These are phyloP conservation scores for Byssothecium circinans DNA, from an alignment of 2,329 filamentous ascomycete genomes.

Conservation along the genomic window DNA sequence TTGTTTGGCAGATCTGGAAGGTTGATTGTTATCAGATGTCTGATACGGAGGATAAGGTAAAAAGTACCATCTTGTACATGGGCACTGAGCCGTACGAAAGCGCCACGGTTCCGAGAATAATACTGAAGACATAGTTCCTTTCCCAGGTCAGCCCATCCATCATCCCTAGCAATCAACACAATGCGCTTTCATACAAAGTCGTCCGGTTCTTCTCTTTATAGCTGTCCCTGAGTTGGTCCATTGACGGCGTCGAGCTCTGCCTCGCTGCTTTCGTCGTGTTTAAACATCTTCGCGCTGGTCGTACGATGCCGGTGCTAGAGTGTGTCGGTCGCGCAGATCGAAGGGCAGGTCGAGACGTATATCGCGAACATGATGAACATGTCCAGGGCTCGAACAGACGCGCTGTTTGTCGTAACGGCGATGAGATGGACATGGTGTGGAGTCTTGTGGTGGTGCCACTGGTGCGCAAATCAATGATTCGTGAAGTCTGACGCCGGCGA, in stretches of 20 bases:
- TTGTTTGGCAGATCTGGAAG: constrained; percentile 75
- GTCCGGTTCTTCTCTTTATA: constrained; percentile 70
- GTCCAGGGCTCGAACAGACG: constrained; percentile 39
- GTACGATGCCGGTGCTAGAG: constrained; percentile 20
- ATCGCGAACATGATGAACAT: constrained; percentile 41
- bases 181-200: constrained; percentile 55
- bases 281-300: constrained; percentile 30
- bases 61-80: constrained; percentile 83
- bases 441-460: constrained; percentile 17
- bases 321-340: constrained; percentile 11
- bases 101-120: constrained; percentile 77
- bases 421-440: constrained; percentile 32
- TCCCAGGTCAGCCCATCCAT: constrained; percentile 4
- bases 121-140: constrained; percentile 73
- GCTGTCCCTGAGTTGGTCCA: constrained; percentile 66
- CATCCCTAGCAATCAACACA: background rate
- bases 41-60: too few species aligned
- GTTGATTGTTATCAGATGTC: constrained; percentile 3
- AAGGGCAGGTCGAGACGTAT: constrained; percentile 10
- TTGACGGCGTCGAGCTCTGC: constrained; percentile 52
- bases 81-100: constrained; percentile 83
- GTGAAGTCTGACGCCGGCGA: constrained; percentile 31
- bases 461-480: too few species aligned
- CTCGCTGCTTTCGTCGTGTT: constrained; percentile 33
- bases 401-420: constrained; percentile 19